These are phyloP conservation scores for Tardiomyces depauwii DNA, from an alignment of 1,139 yeast genomes.

Conservation along the genomic window DNA sequence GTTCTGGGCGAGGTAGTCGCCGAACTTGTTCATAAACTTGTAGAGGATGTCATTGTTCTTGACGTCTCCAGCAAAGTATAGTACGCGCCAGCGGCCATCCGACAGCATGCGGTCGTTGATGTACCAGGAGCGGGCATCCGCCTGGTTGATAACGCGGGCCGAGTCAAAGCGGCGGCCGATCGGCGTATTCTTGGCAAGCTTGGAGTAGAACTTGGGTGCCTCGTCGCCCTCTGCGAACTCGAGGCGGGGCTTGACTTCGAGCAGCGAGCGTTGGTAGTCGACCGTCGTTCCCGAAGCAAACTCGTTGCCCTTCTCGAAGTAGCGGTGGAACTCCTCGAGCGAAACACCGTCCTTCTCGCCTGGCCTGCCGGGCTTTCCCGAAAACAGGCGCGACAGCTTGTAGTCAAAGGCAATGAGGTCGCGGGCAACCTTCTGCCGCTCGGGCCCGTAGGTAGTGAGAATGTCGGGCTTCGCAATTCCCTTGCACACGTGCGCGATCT, in stretches of 20 bases:
- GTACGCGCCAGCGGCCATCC: slow-evolving; percentile 23
- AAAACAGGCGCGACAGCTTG: slow-evolving; percentile 25
- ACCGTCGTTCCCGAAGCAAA: slow-evolving; percentile 29
- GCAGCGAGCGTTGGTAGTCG: slow-evolving; percentile 21
- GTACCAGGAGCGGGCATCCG: slow-evolving; percentile 22
- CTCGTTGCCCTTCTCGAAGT: slow-evolving; percentile 22
- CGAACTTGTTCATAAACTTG: slow-evolving; percentile 12
- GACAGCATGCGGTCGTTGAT: slow-evolving; percentile 21
- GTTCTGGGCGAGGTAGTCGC: slow-evolving; percentile 11
- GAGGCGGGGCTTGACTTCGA: slow-evolving; percentile 9
- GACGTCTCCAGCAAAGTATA: slow-evolving; percentile 23
- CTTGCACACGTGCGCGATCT: slow-evolving; percentile 26
- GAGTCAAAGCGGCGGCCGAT: slow-evolving; percentile 24
- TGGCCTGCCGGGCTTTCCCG: slow-evolving; percentile 25
- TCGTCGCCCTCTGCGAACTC: slow-evolving; percentile 3
- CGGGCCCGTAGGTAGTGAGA: slow-evolving; percentile 25
- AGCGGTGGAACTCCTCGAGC: slow-evolving; percentile 23
- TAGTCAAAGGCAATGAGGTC: slow-evolving; percentile 28
- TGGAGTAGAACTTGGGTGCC: slow-evolving; percentile 4
- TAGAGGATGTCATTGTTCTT: slow-evolving; percentile 7
- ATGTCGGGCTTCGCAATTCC: slow-evolving; percentile 20
- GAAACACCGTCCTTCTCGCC: slow-evolving; percentile 20
- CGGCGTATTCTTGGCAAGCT: slow-evolving; percentile 19
- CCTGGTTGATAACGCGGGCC: slow-evolving; percentile 18
- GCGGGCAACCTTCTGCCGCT: slow-evolving; percentile 26